Evolutionary conservation across 495 filamentous ascomycete genomes (phyloP), one percentile per base, ranked within the genome.

Genomic region (Neurospora africana): DNA sequence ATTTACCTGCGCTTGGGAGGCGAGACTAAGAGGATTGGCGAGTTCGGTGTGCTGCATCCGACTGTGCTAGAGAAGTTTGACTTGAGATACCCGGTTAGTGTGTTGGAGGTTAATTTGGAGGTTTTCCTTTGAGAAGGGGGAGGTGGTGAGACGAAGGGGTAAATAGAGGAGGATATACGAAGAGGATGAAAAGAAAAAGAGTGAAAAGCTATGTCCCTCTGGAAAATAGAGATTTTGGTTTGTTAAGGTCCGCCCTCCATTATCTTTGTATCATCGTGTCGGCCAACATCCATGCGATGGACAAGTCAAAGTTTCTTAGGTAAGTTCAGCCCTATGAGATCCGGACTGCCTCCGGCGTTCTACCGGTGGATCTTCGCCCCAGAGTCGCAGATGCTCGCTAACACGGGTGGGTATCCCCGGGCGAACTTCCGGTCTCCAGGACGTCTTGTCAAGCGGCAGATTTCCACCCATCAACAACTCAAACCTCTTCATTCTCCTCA

Each of bases 51-150:
- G 75, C 82, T 98, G 75, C 95, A 98, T 80, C 95, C 95, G 6
- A 91, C 88, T 7, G 96, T 98, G 69, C 83, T 98, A 75, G 92
- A 96, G 80, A 94, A 94, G 74, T 99, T 94, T 79, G 95, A 98
- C 74, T 84, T 99, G 74, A 93, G 89, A 84, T 93, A 94, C 83
- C 95, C 95, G 53, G 92, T 95, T 80, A 97, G 93, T 83, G 92
- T 92, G n/a, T 81, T 99, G 76, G 96, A 98, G 85, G 84, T 99
- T 73, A 95, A 98, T 78, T 88, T 99, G 23, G 96, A 98, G 82
- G 89, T 93, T 72, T 98, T 99, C 88, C 85, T 99, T 78, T 99
- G 72, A 78, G 70, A 9, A 3, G 5, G 0, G 2, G 41, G 1
- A 5, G 19, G 17, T 0, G 19, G 41, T 2, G 9, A 21, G 43